phyloP scores from a whole-genome alignment of 345 rosid species.

The Sisymbrium irio region DNA sequence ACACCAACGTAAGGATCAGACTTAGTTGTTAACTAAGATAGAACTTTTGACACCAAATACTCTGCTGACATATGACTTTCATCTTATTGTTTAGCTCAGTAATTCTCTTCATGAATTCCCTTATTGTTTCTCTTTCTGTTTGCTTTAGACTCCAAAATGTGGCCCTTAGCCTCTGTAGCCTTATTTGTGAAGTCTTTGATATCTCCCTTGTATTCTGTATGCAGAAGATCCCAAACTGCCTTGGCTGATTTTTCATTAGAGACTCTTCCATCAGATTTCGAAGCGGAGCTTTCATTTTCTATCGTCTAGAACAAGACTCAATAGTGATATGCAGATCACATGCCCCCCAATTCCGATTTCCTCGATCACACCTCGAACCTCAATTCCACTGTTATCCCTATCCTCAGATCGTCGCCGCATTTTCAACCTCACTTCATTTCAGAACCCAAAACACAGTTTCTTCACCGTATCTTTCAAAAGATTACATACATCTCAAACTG shows the following conservation, averaged over 20 bases:
- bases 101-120: not conserved
- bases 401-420: conserved; percentile 20
- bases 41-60: not conserved
- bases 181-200: not conserved
- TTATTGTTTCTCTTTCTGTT: not conserved
- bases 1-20: not conserved
- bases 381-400: not conserved
- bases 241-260: too few species aligned
- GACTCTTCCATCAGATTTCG: too few species aligned
- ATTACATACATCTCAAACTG: conserved; percentile 22
- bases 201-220: too few species aligned
- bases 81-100: not conserved
- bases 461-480: conserved; percentile 4
- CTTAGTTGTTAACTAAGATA: not conserved
- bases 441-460: not conserved
- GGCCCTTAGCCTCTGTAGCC: too few species aligned
- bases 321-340: conserved; percentile 30
- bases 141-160: too few species aligned
- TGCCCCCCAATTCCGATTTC: not conserved
- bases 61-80: not conserved
- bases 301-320: not conserved
- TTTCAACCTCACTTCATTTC: not conserved
- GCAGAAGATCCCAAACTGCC: too few species aligned
- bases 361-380: conserved; percentile 11
- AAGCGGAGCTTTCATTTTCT: not conserved